Percentiles rank a stretch among this genome's conserved stretches.
Evolutionary conservation across 1,284 basidiomycete genomes (phyloP).

Genomic region (Apiotrichum sp.): DNA sequence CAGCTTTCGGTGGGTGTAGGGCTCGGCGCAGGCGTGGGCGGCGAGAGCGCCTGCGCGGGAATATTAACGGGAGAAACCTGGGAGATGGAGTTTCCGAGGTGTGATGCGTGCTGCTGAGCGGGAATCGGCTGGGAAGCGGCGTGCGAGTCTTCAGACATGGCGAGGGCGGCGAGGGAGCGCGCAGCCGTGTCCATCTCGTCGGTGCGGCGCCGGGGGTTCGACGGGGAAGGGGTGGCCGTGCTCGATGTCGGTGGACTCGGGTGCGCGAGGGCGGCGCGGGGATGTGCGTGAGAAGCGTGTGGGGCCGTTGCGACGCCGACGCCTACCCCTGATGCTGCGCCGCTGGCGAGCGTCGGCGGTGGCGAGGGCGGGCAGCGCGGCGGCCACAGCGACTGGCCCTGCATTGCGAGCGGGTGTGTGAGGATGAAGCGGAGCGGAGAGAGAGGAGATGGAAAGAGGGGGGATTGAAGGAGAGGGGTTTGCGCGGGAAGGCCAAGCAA

Average conservation of each 20-base stretch:
- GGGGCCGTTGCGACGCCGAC: too few species aligned
- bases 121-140: not conserved
- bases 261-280: not conserved
- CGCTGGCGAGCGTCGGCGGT: too few species aligned
- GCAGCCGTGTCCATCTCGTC: not conserved
- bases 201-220: not conserved
- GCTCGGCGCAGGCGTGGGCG: conserved; percentile 17
- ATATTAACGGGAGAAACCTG: conserved; percentile 16
- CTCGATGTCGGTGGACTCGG: conserved; percentile 4
- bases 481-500: too few species aligned
- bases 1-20: conserved; percentile 17
- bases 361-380: too few species aligned
- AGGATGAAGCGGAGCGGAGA: too few species aligned
- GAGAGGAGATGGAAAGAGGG: too few species aligned
- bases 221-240: conserved; percentile 1
- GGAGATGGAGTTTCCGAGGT: not conserved
- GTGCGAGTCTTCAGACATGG: not conserved
- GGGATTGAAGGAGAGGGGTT: too few species aligned
- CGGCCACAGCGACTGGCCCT: too few species aligned
- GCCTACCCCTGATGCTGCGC: too few species aligned
- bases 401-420: too few species aligned
- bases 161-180: not conserved
- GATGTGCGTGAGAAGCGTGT: too few species aligned
- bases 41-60: conserved; percentile 16
- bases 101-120: not conserved